Conservation (phyloP, 2,329 filamentous ascomycete genomes). For the Fusarium proliferatum region DNA sequence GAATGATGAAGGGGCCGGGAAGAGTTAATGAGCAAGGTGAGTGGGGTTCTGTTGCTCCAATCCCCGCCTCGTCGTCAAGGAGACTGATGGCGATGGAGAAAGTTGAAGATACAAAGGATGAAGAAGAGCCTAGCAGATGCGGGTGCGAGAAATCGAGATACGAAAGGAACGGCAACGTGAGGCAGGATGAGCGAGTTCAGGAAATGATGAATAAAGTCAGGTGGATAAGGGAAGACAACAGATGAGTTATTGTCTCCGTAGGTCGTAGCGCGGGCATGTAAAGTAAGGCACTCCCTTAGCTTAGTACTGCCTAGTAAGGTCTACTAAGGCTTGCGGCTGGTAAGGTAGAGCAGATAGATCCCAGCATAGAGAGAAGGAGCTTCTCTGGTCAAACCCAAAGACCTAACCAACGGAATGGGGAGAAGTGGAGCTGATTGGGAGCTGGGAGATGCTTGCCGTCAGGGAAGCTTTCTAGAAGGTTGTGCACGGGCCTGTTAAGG, state of each 20-base stretch:
- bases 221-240: slow-evolving; percentile 6
- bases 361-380: slow-evolving; percentile 23
- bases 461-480: slow-evolving; percentile 48
- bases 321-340: background rate
- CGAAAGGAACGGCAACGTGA: background rate
- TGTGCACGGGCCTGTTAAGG: slow-evolving; percentile 35
- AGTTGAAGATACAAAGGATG: slow-evolving; percentile 2
- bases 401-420: slow-evolving; percentile 36
- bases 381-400: slow-evolving; percentile 8
- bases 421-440: slow-evolving; percentile 34
- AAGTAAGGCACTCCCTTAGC: background rate
- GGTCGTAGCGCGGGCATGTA: background rate
- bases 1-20: slow-evolving; percentile 24
- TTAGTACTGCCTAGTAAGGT: background rate
- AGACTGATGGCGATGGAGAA: slow-evolving; percentile 4
- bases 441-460: slow-evolving; percentile 36
- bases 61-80: slow-evolving; percentile 36
- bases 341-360: slow-evolving; percentile 9
- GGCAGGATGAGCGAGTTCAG: slow-evolving; percentile 5
- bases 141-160: slow-evolving; percentile 1
- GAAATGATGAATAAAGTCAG: slow-evolving; percentile 4
- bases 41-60: slow-evolving; percentile 35
- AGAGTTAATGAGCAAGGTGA: slow-evolving; percentile 30
- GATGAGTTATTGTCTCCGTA: slow-evolving; percentile 12
- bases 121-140: slow-evolving; percentile 3